Evolutionary conservation across 2,329 filamentous ascomycete genomes (phyloP).

Genomic region (Paecilomyces niveus): DNA sequence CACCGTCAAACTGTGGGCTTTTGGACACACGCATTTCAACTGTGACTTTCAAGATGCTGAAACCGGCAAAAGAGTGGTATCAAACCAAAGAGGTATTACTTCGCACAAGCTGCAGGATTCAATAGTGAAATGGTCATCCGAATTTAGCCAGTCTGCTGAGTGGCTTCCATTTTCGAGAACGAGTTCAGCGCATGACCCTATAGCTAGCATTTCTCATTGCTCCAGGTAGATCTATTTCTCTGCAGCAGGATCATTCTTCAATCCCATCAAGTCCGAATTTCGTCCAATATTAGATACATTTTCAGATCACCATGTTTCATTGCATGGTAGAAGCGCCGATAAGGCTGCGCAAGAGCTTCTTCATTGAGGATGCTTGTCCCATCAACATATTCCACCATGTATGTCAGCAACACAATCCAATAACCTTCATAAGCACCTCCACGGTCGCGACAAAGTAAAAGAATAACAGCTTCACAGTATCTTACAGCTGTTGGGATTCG

Average conservation of each 20-base stretch:
- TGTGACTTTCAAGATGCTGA: slow-evolving; percentile 29
- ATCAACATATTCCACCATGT: slow-evolving; percentile 15
- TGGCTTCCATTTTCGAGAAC: no score
- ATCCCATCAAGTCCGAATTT: slow-evolving; percentile 7
- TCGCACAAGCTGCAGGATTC: slow-evolving; percentile 29
- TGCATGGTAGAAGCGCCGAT: slow-evolving; percentile 11
- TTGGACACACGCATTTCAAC: slow-evolving; percentile 45
- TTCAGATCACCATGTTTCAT: slow-evolving; percentile 10
- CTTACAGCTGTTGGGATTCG: slow-evolving; percentile 10
- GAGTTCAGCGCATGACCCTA: no score
- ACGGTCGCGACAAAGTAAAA: slow-evolving; percentile 13
- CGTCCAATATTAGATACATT: slow-evolving; percentile 11
- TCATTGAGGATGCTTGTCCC: slow-evolving; percentile 12
- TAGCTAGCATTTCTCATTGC: no score
- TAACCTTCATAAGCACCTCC: slow-evolving; percentile 7
- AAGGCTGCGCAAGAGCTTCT: slow-evolving; percentile 8
- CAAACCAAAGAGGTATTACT: slow-evolving; percentile 38
- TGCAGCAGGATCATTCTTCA: background rate
- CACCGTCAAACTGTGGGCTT: slow-evolving; percentile 39
- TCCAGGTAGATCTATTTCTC: no score
- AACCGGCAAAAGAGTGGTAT: slow-evolving; percentile 27
- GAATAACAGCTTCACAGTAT: slow-evolving; percentile 14
- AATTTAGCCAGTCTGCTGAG: background rate
- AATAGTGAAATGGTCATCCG: slow-evolving; percentile 21
- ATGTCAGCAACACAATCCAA: slow-evolving; percentile 14